Evolutionary conservation across 2,329 filamentous ascomycete genomes (phyloP).

Genomic region (Pezicula radicicola): DNA sequence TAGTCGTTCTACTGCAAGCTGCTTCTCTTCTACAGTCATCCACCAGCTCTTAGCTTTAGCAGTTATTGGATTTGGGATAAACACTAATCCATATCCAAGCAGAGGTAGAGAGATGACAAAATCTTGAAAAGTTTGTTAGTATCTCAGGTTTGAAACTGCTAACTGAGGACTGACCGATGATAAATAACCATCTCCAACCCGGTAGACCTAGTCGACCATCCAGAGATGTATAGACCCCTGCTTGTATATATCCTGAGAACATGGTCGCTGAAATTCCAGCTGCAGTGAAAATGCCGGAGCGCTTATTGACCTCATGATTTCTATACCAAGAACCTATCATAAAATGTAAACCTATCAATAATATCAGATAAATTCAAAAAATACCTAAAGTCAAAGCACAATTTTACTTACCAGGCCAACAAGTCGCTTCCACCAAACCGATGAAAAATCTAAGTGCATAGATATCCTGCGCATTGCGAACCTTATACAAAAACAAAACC

Average conservation of each 20-base stretch:
- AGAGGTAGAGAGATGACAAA: conserved; percentile 50
- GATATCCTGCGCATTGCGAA: conserved; percentile 1
- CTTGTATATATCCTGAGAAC: conserved; percentile 57
- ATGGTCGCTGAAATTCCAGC: conserved; percentile 45
- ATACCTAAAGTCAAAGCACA: too few relatives aligned
- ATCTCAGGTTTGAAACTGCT: too few relatives aligned
- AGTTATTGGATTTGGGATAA: background rate
- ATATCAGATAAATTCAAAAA: too few relatives aligned
- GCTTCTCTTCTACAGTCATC: background rate
- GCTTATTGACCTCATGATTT: conserved; percentile 52
- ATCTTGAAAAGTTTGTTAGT: conserved; percentile 24
- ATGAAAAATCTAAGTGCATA: conserved; percentile 4
- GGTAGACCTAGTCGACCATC: background rate
- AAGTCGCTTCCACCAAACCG: conserved; percentile 1
- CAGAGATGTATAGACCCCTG: conserved; percentile 21
- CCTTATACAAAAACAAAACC: background rate
- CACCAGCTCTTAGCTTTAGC: background rate
- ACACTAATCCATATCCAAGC: conserved; percentile 22
- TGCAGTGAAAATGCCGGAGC: conserved; percentile 51
- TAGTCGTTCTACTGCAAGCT: background rate
- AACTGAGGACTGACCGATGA: conserved; percentile 21
- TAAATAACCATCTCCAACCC: conserved; percentile 46
- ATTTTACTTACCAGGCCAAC: conserved; percentile 10
- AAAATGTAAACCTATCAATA: conserved; percentile 37
- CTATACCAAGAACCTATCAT: conserved; percentile 57